Conservation (phyloP, 192 early-diverging fungal genomes). For the Cladochytrium replicatum region DNA sequence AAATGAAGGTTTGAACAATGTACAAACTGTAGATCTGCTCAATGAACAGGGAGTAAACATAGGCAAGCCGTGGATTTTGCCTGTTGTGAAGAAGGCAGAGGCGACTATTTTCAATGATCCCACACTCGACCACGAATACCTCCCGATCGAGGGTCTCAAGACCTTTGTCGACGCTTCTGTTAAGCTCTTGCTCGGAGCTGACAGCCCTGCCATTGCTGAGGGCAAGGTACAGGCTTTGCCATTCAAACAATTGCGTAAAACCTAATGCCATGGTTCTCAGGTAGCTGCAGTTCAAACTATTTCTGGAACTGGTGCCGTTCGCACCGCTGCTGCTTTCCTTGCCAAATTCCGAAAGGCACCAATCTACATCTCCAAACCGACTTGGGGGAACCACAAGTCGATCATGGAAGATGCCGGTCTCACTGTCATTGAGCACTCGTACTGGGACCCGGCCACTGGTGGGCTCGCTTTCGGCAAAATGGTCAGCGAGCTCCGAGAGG, state of each 20-base stretch:
- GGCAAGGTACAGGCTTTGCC: slow-evolving; percentile 33
- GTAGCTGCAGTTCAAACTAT: slow-evolving; percentile 87
- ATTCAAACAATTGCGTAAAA: neutral
- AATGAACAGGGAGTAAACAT: slow-evolving; percentile 8
- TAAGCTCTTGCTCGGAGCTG: slow-evolving; percentile 74
- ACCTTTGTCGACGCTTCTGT: slow-evolving; percentile 74
- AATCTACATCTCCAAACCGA: slow-evolving; percentile 84
- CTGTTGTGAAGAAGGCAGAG: slow-evolving; percentile 80
- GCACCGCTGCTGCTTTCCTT: slow-evolving; percentile 86
- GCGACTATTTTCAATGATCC: slow-evolving; percentile 62
- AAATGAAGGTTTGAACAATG: slow-evolving; percentile 60
- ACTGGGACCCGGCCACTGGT: slow-evolving; percentile 89
- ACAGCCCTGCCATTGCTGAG: slow-evolving; percentile 55
- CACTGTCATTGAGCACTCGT: slow-evolving; percentile 78
- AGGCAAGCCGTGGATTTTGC: slow-evolving; percentile 88
- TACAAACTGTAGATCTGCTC: too few species aligned
- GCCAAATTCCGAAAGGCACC: slow-evolving; percentile 57
- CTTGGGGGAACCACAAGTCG: slow-evolving; percentile 95
- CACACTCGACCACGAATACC: slow-evolving; percentile 89
- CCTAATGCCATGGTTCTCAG: slow-evolving; percentile 11
- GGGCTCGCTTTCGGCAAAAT: slow-evolving; percentile 89
- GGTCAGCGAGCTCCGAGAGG: slow-evolving; percentile 63
- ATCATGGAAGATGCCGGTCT: slow-evolving; percentile 88
- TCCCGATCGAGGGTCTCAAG: slow-evolving; percentile 85
- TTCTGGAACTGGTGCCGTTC: slow-evolving; percentile 94